phyloP scores from a whole-genome alignment of 805 yeast species.

The Saccharomyces mikatae region DNA sequence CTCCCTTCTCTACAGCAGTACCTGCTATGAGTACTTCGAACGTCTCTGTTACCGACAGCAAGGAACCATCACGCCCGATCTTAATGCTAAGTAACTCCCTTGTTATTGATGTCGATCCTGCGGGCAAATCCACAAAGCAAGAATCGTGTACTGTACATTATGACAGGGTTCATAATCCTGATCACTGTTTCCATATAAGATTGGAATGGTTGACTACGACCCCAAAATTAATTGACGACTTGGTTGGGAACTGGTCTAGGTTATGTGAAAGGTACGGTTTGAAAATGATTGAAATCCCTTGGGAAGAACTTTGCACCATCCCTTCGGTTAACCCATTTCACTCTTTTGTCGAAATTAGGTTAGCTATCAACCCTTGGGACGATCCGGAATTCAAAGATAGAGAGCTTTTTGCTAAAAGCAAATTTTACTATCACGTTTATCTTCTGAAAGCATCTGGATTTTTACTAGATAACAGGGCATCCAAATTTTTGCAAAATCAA shows the following conservation, averaged over 20 bases:
- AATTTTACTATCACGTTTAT: slow-evolving; percentile 69
- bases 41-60: slow-evolving; percentile 1
- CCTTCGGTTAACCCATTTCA: slow-evolving; percentile 81
- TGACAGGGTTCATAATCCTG: slow-evolving; percentile 88
- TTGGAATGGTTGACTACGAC: slow-evolving; percentile 92
- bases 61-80: slow-evolving; percentile 13
- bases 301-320: slow-evolving; percentile 73
- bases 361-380: slow-evolving; percentile 66
- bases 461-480: slow-evolving; percentile 71
- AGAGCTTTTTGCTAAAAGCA: slow-evolving; percentile 41
- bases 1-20: slow-evolving; percentile 4
- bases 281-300: slow-evolving; percentile 77
- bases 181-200: slow-evolving; percentile 85
- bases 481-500: slow-evolving; percentile 47
- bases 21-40: slow-evolving; percentile 10
- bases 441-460: slow-evolving; percentile 65
- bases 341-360: slow-evolving; percentile 61
- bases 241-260: slow-evolving; percentile 68
- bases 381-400: slow-evolving; percentile 44
- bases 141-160: slow-evolving; percentile 79
- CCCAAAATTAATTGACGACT: slow-evolving; percentile 73
- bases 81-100: slow-evolving; percentile 63
- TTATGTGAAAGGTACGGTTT: slow-evolving; percentile 81
- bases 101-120: slow-evolving; percentile 67
- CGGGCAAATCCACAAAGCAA: slow-evolving; percentile 59